Evolutionary conservation across 2,329 filamentous ascomycete genomes (phyloP).

Genomic region (Colletotrichum sp.): DNA sequence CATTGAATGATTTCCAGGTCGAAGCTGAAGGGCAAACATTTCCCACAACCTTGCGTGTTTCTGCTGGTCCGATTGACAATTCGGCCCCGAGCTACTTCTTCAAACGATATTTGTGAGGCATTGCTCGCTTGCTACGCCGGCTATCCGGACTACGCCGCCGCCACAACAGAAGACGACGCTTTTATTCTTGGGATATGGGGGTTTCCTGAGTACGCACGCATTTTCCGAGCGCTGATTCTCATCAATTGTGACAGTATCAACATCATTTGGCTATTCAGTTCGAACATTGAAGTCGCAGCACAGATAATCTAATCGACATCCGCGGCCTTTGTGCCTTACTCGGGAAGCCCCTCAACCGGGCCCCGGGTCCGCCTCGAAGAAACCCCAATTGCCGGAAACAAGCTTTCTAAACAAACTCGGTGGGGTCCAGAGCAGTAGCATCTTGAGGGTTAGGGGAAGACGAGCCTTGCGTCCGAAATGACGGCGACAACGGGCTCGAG

Average conservation of each 20-base stretch:
- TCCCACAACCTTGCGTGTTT: neutral
- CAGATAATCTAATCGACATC: neutral
- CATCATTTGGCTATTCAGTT: neutral
- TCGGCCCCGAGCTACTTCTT: neutral
- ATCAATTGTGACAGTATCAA: neutral
- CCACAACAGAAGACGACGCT: neutral
- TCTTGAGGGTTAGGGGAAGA: neutral
- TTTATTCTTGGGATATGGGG: neutral
- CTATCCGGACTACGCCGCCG: neutral
- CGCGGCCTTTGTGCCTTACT: neutral
- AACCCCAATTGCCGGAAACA: slow-evolving; percentile 8
- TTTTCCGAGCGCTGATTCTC: neutral
- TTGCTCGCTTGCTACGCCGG: neutral
- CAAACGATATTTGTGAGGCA: neutral
- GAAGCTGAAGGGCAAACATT: neutral
- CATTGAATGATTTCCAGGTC: neutral
- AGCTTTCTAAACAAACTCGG: neutral
- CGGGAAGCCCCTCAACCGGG: neutral
- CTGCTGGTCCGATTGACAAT: neutral
- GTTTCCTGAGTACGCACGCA: neutral
- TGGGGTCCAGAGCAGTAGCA: neutral
- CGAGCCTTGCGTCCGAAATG: neutral
- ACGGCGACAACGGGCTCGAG: neutral
- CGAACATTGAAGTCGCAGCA: neutral
- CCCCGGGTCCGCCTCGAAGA: neutral